phyloP scores from a whole-genome alignment of 1,139 yeast genomes.

The Arxiozyma bovina region DNA sequence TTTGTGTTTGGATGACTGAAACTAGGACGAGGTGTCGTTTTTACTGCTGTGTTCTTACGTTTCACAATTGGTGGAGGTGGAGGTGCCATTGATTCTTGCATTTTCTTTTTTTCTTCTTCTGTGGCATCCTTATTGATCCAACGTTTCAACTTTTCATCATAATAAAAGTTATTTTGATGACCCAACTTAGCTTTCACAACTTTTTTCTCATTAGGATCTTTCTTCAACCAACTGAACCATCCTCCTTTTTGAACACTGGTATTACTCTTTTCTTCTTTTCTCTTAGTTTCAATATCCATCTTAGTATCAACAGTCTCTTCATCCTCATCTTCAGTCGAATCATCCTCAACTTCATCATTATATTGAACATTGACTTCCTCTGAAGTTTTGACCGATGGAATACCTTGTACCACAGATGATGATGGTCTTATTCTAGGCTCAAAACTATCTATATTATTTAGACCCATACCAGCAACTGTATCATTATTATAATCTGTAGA shows the following conservation, averaged over 20 bases:
- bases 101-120: conserved; percentile 57
- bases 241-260: conserved; percentile 27
- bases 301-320: conserved; percentile 26
- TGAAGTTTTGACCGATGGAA: conserved; percentile 1
- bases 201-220: conserved; percentile 54
- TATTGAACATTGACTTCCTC: conserved; percentile 20
- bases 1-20: conserved; percentile 1
- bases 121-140: conserved; percentile 76
- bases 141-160: conserved; percentile 74
- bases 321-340: conserved; percentile 34
- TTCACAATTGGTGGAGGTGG: conserved; percentile 59
- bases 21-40: conserved; percentile 31
- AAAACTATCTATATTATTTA: conserved; percentile 5
- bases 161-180: conserved; percentile 60
- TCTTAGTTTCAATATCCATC: conserved; percentile 23
- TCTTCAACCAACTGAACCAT: conserved; percentile 42
- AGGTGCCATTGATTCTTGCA: conserved; percentile 58
- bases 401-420: neutral
- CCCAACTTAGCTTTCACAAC: conserved; percentile 83
- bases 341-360: conserved; percentile 40
- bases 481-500: neutral
- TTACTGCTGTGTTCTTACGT: conserved; percentile 31
- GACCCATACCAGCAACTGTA: neutral
- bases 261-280: conserved; percentile 15
- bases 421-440: conserved; percentile 21